Evolutionary conservation across 2,329 filamentous ascomycete species (phyloP).

Genomic region (Ophiocordyceps camponoti-rufipedis): DNA sequence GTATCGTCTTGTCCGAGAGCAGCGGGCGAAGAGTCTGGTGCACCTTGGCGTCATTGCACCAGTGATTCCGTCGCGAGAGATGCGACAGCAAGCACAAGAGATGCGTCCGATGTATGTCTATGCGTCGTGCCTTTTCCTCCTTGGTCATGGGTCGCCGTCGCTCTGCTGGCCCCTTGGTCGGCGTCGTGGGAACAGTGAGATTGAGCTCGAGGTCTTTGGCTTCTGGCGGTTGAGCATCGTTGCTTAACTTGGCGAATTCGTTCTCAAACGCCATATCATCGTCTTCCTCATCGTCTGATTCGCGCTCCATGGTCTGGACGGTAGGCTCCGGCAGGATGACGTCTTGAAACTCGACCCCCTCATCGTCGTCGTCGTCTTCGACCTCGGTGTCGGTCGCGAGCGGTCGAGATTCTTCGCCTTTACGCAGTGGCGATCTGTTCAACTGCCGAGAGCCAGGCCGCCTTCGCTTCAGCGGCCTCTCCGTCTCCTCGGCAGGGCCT

Average conservation of each 20-base stretch:
- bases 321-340: conserved; percentile 27
- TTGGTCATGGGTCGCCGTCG: conserved; percentile 34
- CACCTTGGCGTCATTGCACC: conserved; percentile 64
- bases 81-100: conserved; percentile 69
- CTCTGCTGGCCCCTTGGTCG: conserved; percentile 14
- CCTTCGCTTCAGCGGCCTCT: conserved; percentile 22
- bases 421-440: background rate
- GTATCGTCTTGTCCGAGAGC: conserved; percentile 45
- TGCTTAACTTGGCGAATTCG: conserved; percentile 17
- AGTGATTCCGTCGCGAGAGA: conserved; percentile 58
- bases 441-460: conserved; percentile 7
- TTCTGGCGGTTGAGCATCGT: conserved; percentile 7
- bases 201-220: conserved; percentile 30
- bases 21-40: conserved; percentile 49
- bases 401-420: no score
- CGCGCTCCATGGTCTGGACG: conserved; percentile 30
- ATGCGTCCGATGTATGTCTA: conserved; percentile 76
- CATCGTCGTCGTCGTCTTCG: conserved; percentile 6
- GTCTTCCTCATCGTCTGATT: conserved; percentile 25
- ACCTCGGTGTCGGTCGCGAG: background rate
- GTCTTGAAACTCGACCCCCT: conserved; percentile 30
- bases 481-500: conserved; percentile 9
- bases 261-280: conserved; percentile 13
- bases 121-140: conserved; percentile 35
- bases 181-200: conserved; percentile 22